Conservation (phyloP, 2,329 filamentous ascomycete genomes). For the Penicillium sp. region DNA sequence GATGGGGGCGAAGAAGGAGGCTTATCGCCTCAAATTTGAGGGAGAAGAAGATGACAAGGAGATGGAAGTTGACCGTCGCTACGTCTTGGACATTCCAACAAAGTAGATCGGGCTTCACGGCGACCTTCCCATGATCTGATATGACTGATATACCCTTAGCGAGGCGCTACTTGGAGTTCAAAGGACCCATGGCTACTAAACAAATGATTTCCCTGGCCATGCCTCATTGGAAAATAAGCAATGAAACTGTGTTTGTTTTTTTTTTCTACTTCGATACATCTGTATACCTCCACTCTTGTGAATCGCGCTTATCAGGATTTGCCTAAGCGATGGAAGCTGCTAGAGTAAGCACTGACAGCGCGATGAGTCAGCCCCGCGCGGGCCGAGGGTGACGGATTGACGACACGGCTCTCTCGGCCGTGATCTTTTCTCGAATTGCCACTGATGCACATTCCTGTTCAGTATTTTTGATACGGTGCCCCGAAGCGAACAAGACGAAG, state of each 20-base stretch:
- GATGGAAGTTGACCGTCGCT: slow-evolving; percentile 71
- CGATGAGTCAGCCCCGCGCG: slow-evolving; percentile 22
- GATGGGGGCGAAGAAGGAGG: slow-evolving; percentile 61
- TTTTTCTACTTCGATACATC: neutral
- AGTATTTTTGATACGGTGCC: slow-evolving; percentile 9
- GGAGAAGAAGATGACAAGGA: slow-evolving; percentile 72
- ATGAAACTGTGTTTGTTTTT: neutral
- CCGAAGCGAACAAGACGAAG: slow-evolving; percentile 1
- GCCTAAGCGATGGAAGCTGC: slow-evolving; percentile 20
- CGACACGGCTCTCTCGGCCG: slow-evolving; percentile 7
- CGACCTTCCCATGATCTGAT: slow-evolving; percentile 18
- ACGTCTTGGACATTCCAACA: slow-evolving; percentile 70
- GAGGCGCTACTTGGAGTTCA: slow-evolving; percentile 24
- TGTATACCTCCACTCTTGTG: neutral
- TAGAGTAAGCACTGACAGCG: slow-evolving; percentile 26
- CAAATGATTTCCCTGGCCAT: neutral
- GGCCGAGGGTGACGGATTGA: slow-evolving; percentile 18
- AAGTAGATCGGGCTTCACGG: slow-evolving; percentile 29
- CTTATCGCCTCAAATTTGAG: slow-evolving; percentile 67
- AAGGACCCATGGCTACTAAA: neutral
- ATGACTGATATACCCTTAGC: slow-evolving; percentile 30
- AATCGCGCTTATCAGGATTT: slow-evolving; percentile 3
- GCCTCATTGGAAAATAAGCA: slow-evolving; percentile 4
- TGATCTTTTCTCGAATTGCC: slow-evolving; percentile 6
- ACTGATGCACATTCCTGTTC: slow-evolving; percentile 5